phyloP scores from a whole-genome alignment of 306 rosid genomes.

The Glycine latifolia region DNA sequence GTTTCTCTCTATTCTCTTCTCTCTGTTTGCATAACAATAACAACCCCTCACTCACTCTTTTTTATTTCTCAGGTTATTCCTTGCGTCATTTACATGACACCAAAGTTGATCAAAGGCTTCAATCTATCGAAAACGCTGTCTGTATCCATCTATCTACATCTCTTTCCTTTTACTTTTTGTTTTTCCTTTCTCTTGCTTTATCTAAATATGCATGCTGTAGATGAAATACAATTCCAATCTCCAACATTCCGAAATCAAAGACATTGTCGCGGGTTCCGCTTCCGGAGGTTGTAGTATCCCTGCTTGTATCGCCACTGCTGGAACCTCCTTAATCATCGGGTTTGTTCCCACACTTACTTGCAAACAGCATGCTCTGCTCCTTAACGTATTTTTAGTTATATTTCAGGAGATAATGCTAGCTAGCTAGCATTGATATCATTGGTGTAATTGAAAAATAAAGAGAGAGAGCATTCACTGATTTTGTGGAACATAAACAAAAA shows the following conservation, averaged over 20 bases:
- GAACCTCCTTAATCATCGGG: conserved; percentile 88
- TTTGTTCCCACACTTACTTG: conserved; percentile 45
- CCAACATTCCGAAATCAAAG: conserved; percentile 66
- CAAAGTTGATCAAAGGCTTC: conserved; percentile 81
- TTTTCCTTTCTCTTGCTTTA: background rate
- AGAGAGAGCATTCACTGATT: too few relatives aligned
- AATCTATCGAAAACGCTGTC: conserved; percentile 83
- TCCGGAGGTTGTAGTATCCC: conserved; percentile 62
- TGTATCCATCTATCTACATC: background rate
- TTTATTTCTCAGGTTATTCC: conserved; percentile 64
- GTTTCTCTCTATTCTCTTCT: background rate
- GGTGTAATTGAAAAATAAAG: too few relatives aligned
- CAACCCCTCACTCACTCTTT: background rate
- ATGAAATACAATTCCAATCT: conserved; percentile 60
- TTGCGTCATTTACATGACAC: conserved; percentile 77
- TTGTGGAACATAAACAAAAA: background rate
- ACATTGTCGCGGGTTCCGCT: conserved; percentile 55
- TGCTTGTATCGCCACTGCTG: conserved; percentile 88
- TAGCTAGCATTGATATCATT: too few relatives aligned
- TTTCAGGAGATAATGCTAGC: too few relatives aligned
- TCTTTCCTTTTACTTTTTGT: background rate
- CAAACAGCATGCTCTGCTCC: too few relatives aligned
- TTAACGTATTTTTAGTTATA: too few relatives aligned
- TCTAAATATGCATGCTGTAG: conserved; percentile 19
- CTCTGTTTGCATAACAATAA: background rate